These are phyloP conservation scores for Fimicolochytrium jonesii DNA, from an alignment of 192 early-diverging fungal genomes.

Conservation along the genomic window DNA sequence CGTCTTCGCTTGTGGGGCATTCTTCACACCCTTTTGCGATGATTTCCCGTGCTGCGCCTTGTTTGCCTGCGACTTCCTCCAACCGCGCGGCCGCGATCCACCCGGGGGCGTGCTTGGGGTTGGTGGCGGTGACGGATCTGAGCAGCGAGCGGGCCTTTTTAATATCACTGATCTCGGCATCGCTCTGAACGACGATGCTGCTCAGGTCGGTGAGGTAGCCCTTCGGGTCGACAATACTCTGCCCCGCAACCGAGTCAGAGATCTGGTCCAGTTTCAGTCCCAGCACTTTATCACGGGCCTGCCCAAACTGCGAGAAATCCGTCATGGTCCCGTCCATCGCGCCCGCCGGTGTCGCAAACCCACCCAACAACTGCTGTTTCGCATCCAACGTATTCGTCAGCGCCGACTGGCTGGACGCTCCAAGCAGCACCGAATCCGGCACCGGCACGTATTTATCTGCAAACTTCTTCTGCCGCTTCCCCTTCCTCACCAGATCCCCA, in stretches of 20 bases:
- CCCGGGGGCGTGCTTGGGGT: slow-evolving; percentile 93
- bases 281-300: slow-evolving; percentile 88
- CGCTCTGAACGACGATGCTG: slow-evolving; percentile 72
- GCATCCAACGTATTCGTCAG: slow-evolving; percentile 60
- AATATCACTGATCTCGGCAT: slow-evolving; percentile 81
- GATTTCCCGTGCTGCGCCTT: slow-evolving; percentile 73
- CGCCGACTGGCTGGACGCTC: slow-evolving; percentile 44
- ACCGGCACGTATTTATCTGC: slow-evolving; percentile 44
- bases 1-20: slow-evolving; percentile 91
- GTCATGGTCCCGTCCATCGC: slow-evolving; percentile 60
- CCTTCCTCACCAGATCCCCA: slow-evolving; percentile 74
- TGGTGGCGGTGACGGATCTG: slow-evolving; percentile 85
- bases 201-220: slow-evolving; percentile 94
- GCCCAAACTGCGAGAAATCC: slow-evolving; percentile 87
- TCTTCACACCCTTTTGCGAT: slow-evolving; percentile 91
- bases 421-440: slow-evolving; percentile 65
- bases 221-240: slow-evolving; percentile 89
- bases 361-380: slow-evolving; percentile 54
- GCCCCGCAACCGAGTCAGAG: slow-evolving; percentile 78
- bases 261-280: slow-evolving; percentile 88
- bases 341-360: slow-evolving; percentile 53
- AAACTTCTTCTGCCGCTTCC: slow-evolving; percentile 55
- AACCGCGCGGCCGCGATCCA: slow-evolving; percentile 98
- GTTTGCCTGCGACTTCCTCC: slow-evolving; percentile 88
- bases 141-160: slow-evolving; percentile 86